Percentiles rank a stretch among this genome's conserved stretches.
Evolutionary conservation across 2,329 filamentous ascomycete species (phyloP).

Genomic region (Torrubiellomyces zombiae): DNA sequence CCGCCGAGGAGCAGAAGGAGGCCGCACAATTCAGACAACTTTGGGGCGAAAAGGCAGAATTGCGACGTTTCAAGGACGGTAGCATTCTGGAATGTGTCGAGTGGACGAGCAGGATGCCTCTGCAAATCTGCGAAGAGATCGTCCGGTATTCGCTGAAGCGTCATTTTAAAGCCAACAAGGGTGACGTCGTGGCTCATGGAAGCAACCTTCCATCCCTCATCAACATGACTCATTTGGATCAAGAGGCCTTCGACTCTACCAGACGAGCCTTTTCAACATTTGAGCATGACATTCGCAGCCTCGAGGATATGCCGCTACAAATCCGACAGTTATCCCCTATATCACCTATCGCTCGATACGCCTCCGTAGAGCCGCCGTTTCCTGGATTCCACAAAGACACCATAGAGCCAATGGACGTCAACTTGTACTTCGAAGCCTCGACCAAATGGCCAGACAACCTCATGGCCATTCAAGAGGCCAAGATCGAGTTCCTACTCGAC

Average conservation of each 20-base stretch:
- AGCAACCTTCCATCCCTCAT: constrained; percentile 33
- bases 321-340: constrained; percentile 65
- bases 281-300: constrained; percentile 57
- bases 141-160: constrained; percentile 50
- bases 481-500: constrained; percentile 73
- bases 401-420: constrained; percentile 51
- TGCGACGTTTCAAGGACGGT: constrained; percentile 88
- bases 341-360: constrained; percentile 55
- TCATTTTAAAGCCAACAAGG: constrained; percentile 46
- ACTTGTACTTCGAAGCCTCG: constrained; percentile 86
- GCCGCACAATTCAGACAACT: constrained; percentile 72
- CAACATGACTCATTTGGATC: constrained; percentile 28
- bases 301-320: constrained; percentile 77
- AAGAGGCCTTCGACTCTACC: constrained; percentile 47
- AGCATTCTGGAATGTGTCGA: constrained; percentile 84
- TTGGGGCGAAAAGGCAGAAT: constrained; percentile 87
- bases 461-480: constrained; percentile 79
- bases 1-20: constrained; percentile 71
- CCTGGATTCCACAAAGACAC: constrained; percentile 26
- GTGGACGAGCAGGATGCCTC: constrained; percentile 51
- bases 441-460: constrained; percentile 88
- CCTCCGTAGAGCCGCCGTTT: constrained; percentile 34
- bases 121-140: constrained; percentile 65
- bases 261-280: constrained; percentile 55
- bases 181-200: constrained; percentile 34